Percentiles rank a stretch among this genome's conserved stretches.
These are phyloP conservation scores for Claviceps quebecensis DNA, from an alignment of 2,329 filamentous ascomycete species.

Conservation along the genomic window DNA sequence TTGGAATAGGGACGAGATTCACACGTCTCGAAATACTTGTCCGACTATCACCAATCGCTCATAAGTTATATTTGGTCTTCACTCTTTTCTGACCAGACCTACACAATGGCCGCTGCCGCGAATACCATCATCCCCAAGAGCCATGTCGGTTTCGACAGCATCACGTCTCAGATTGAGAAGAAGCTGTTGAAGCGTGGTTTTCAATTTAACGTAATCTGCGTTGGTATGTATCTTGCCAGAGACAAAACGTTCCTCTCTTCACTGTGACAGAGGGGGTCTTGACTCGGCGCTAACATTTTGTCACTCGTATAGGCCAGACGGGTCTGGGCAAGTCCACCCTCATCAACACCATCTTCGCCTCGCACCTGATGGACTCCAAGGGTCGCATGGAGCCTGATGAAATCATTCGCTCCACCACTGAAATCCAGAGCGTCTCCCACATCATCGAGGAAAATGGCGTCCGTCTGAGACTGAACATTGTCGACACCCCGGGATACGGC, in stretches of 20 bases:
- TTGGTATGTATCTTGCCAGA: conserved; percentile 54
- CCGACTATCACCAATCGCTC: conserved; percentile 8
- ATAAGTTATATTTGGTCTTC: neutral
- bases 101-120: conserved; percentile 49
- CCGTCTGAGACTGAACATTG: conserved; percentile 92
- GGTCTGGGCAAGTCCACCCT: conserved; percentile 97
- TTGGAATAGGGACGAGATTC: conserved; percentile 19
- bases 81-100: conserved; percentile 27
- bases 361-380: conserved; percentile 98
- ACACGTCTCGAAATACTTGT: conserved; percentile 12
- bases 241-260: conserved; percentile 1
- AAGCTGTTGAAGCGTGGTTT: conserved; percentile 99
- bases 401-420: conserved; percentile 85
- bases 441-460: conserved; percentile 99
- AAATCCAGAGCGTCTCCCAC: conserved; percentile 96
- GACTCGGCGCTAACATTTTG: conserved; percentile 7
- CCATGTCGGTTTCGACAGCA: conserved; percentile 99
- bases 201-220: conserved; percentile 99
- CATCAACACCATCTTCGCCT: conserved; percentile 99
- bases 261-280: neutral
- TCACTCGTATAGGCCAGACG: conserved; percentile 61
- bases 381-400: conserved; percentile 86
- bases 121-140: conserved; percentile 75
- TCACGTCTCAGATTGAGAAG: conserved; percentile 97
- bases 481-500: conserved; percentile 95